Evolutionary conservation across 352 stramenopile genomes (phyloP), one percentile per base, ranked within the genome.

Genomic region (Phytopythium chamaehyphon): DNA sequence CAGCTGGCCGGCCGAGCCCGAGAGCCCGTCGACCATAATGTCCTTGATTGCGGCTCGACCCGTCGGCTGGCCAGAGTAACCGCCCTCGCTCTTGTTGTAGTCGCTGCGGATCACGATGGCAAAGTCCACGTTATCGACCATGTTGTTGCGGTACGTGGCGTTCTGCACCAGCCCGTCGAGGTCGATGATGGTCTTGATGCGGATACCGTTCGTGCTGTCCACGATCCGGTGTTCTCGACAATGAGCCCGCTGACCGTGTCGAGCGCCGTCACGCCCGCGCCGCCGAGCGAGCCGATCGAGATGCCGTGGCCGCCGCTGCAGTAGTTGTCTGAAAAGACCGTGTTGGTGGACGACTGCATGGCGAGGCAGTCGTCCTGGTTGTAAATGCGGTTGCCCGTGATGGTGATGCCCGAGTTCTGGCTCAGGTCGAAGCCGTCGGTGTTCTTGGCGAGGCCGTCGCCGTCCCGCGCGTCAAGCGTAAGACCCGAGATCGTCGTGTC

Each of bases 271-370:
- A 64, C 51, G n/a, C 33, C 35, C 1, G 35, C 37, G 18, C 57
- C 53, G 22, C 62, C 52, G 28, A 70, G 52, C 12, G 61, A 61
- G 21, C 55, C 51, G 47, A 67, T 60, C 11, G 59, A 66, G 39
- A 67, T 63, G 10, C 59, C 59, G 24, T 67, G 54, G 4, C 54
- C 28, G 9, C 59, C 54, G 15, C 28, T 42, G 45, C 59, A 63
- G 11, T 45, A 55, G 40, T 62, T 66, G 38, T 58, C 52, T 5
- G 54, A 54, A 49, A 67, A 67, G 28, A 49, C 59, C 0, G 60
- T 67, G 39, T 59, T 53, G n/a, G 57, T 67, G 23, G 55, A 64
- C 28, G 59, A 66, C 35, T 66, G 59, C 59, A 66, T 66, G 49
- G 59, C 54, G 11, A 66, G 55, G 9, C 59, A 68, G 46, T 64